Conservation (phyloP, 441 rosid genomes). For the Gossypium schwendimanii region DNA sequence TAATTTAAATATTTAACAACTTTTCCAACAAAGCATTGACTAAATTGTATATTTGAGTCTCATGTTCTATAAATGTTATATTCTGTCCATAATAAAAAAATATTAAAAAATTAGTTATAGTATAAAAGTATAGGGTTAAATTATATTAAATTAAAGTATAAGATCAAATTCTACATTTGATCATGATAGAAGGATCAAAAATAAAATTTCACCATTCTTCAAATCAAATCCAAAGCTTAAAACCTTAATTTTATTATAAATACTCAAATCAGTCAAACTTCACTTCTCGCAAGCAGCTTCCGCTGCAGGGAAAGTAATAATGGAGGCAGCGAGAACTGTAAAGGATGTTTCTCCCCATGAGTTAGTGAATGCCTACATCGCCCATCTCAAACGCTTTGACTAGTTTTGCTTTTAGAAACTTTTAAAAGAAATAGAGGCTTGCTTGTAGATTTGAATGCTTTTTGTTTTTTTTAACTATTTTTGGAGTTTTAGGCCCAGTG, state of each 20-base stretch:
- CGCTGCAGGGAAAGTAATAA: constrained; percentile 12
- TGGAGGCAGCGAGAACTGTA: constrained; percentile 32
- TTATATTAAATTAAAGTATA: too few species aligned
- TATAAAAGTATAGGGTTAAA: too few species aligned
- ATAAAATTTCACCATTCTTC: too few species aligned
- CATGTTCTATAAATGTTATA: too few species aligned
- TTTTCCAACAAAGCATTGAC: too few species aligned
- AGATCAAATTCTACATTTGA: too few species aligned
- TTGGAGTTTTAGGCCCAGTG: background rate
- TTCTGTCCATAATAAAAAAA: too few species aligned
- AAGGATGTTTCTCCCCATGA: constrained; percentile 47
- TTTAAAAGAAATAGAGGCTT: background rate
- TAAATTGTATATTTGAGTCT: too few species aligned
- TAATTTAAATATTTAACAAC: too few species aligned
- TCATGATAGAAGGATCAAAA: too few species aligned
- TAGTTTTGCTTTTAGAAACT: constrained; percentile 20
- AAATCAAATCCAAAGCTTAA: background rate
- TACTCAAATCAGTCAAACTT: background rate
- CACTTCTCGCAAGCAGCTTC: background rate
- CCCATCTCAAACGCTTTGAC: constrained; percentile 46
- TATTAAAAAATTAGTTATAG: too few species aligned
- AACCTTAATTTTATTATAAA: background rate
- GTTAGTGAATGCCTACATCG: constrained; percentile 43
- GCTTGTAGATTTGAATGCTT: background rate
- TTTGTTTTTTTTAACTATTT: too few species aligned